Base-by-base conservation (phyloP, 768 basidiomycete genomes). In the Serendipita sp. region DNA sequence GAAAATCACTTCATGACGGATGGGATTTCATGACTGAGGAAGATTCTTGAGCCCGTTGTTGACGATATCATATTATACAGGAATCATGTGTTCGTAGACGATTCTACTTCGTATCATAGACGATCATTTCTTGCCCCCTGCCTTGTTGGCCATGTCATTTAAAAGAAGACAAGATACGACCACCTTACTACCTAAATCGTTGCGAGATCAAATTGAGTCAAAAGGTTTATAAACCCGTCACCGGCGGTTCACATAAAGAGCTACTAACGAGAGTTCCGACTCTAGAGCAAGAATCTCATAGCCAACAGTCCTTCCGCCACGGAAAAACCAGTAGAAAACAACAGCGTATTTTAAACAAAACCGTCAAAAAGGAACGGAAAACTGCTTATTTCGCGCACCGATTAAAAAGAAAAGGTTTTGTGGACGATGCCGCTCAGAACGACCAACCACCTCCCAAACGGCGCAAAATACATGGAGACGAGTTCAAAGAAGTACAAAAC, bases 161-260 rank as follows among this genome's bases (percentile, higher is more conserved):
- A 50, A 50, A 43, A n/a, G 58, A 62, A 63, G 23, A 44, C 36
- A 23, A 43, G 62, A 63, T 44, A 43, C 36, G 33, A 63, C 37
- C 1, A 63, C 62, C 1, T 13, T 63, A 8, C 40, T 43, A 27
- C 36, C 44, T 45, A 33, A 45, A 23, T 16, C 37, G 36, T 45
- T 63, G 23, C 62, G 34, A 60, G 0, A 70, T 73, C 1, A 81
- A 86, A 68, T 77, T 83, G 36, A 81, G 81, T 2, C 72, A 75
- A 29, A 79, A 83, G 65, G 76, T 80, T 92, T 91, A 85, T 94
- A 62, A 81, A 82, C 55, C 91, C 89, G 0, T 85, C 92, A 72
- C 16, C 13, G 10, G 10, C 27, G 8, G 16, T 60, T 29, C n/a
- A 10, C 36, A 4, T 31, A 1, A 23, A 60, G 31, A 60, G 36